Percentiles rank a stretch among this genome's conserved stretches.
Evolutionary conservation across 768 basidiomycete species (phyloP).

Genomic region (Lenzites betulinus): DNA sequence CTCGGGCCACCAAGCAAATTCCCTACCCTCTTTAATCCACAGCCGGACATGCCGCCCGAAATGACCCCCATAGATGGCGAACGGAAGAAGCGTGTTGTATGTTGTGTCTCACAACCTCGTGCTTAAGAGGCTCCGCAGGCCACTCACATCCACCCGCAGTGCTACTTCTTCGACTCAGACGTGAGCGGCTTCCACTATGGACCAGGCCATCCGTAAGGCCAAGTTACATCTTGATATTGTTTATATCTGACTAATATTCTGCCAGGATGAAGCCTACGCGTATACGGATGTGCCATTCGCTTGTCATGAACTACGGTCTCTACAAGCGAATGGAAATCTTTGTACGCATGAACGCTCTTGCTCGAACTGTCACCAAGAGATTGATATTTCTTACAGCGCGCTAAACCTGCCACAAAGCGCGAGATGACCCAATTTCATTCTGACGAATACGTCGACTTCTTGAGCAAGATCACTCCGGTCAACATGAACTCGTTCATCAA

Average conservation of each 20-base stretch:
- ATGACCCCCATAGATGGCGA: slow-evolving; percentile 56
- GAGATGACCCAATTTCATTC: slow-evolving; percentile 99
- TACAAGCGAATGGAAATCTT: slow-evolving; percentile 99
- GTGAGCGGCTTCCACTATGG: slow-evolving; percentile 99
- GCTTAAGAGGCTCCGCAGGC: not conserved
- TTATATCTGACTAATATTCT: slow-evolving; percentile 19
- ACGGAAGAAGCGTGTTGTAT: slow-evolving; percentile 87
- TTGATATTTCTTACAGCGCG: slow-evolving; percentile 58
- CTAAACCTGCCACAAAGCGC: slow-evolving; percentile 98
- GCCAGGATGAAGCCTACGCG: slow-evolving; percentile 94
- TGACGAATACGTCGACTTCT: slow-evolving; percentile 98
- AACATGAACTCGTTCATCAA: slow-evolving; percentile 94
- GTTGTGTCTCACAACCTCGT: slow-evolving; percentile 6
- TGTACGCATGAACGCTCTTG: slow-evolving; percentile 52
- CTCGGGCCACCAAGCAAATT: not conserved
- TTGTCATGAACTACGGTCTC: slow-evolving; percentile 99
- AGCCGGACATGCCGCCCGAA: slow-evolving; percentile 31
- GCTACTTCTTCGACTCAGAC: slow-evolving; percentile 99
- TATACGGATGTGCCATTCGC: slow-evolving; percentile 98
- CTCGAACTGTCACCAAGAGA: too few species aligned
- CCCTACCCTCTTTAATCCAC: too few species aligned
- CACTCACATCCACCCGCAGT: slow-evolving; percentile 46
- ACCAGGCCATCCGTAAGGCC: slow-evolving; percentile 86
- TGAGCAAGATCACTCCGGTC: slow-evolving; percentile 89
- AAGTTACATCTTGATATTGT: not conserved